Base-by-base conservation (phyloP, 495 filamentous ascomycete species). In the Annulohypoxylon maeteangense region DNA sequence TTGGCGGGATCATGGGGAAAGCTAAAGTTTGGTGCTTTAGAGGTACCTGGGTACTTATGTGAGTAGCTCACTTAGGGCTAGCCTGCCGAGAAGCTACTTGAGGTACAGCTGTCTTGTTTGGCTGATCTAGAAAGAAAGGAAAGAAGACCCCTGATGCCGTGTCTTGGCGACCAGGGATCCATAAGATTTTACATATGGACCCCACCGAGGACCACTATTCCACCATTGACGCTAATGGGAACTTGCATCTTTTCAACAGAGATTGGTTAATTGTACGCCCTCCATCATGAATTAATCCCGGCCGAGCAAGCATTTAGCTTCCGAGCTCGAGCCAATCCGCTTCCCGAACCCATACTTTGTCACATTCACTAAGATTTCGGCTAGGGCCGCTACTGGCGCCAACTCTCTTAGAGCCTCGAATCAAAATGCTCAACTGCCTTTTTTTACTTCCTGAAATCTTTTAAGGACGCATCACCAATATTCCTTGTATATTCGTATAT, bases 111-210 rank as follows among this genome's bases (percentile, higher is more conserved):
- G 23, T 34, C 40, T 40, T 68, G 47, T 62, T 56, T 68, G 65
- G 65, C 58, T 67, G 57, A 72, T 72, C 69, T 72, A 65, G 67
- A 79, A 78, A 77, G 74, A 73, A 71, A 57, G 73, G 74, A 74
- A 72, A 80, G 71, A 62, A 58, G 34, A 72, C 76, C 70, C 60
- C 34, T 65, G 70, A 62, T 73, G 70, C 70, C 70, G 70, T 73
- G 61, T 73, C 70, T 73, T 68, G 65, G 70, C 70, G 25, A 4
- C 22, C 65, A 60, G 62, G 70, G 65, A 66, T 63, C 62, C 70
- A 42, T 69, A 55, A 73, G 65, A 73, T 73, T 68, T 66, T 73
- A 65, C 70, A 73, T 66, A 62, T 31, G 56, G 65, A 72, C 68
- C 58, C 68, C 68, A 71, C 47, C 3, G 45, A 20, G 4, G 4